These are phyloP conservation scores for Thelonectria rubi DNA, from an alignment of 2,329 filamentous ascomycete genomes.

Conservation along the genomic window DNA sequence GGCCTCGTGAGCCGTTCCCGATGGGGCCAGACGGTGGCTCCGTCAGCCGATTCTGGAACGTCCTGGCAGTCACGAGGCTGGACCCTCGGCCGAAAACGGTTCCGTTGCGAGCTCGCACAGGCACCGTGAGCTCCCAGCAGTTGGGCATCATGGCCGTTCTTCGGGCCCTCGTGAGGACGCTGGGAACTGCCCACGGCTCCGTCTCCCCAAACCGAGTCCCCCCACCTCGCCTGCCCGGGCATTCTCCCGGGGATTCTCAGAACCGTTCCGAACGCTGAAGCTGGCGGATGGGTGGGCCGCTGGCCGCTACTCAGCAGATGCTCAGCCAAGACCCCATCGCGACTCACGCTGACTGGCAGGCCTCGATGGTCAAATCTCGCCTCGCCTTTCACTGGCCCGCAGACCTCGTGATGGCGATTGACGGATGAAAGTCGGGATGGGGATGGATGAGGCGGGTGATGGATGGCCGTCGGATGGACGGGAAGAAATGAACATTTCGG, in stretches of 20 bases:
- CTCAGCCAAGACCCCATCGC: constrained; percentile 38
- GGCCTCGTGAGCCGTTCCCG: constrained; percentile 13
- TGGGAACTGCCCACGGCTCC: constrained; percentile 13
- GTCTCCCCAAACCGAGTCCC: constrained; percentile 17
- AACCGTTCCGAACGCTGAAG: constrained; percentile 28
- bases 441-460: constrained; percentile 21
- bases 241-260: constrained; percentile 25
- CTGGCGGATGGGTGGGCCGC: constrained; percentile 40
- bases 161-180: constrained; percentile 3
- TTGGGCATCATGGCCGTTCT: constrained; percentile 13
- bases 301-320: constrained; percentile 37
- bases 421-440: constrained; percentile 24
- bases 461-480: constrained; percentile 27
- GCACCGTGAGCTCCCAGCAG: constrained; percentile 17
- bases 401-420: constrained; percentile 34
- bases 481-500: constrained; percentile 12
- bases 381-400: constrained; percentile 35
- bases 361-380: constrained; percentile 25
- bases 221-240: constrained; percentile 29
- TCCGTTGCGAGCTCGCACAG: constrained; percentile 31
- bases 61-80: constrained; percentile 33
- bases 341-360: constrained; percentile 37
- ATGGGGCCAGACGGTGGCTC: constrained; percentile 21
- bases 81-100: constrained; percentile 26
- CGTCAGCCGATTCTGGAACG: constrained; percentile 37